phyloP scores from a whole-genome alignment of 495 filamentous ascomycete genomes.

The Hyaloscypha finlandica region DNA sequence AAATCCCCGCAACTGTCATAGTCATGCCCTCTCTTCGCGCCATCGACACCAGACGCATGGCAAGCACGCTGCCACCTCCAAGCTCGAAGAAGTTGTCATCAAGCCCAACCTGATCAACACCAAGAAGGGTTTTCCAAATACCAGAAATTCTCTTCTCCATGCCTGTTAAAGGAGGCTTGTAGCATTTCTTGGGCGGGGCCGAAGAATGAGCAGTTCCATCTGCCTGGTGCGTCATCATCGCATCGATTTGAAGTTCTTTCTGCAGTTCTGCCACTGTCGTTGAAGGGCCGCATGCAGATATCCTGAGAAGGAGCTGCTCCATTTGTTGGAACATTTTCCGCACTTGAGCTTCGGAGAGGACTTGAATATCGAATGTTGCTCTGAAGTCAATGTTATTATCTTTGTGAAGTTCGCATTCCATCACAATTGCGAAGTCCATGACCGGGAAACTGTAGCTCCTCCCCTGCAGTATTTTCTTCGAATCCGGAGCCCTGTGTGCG shows the following conservation, averaged over 20 bases:
- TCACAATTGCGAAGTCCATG: constrained; percentile 7
- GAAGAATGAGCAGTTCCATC: too few species aligned
- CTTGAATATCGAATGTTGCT: constrained; percentile 16
- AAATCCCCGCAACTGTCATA: neutral
- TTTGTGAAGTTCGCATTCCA: constrained; percentile 14
- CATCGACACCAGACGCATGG: neutral
- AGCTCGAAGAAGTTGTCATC: neutral
- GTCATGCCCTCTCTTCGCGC: neutral
- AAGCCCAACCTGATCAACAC: neutral
- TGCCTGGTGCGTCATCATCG: too few species aligned
- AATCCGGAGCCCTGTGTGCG: neutral
- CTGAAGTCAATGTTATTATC: constrained; percentile 6
- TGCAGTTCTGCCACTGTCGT: too few species aligned
- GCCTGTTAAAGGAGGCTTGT: too few species aligned
- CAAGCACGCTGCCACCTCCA: neutral
- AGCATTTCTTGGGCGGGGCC: too few species aligned
- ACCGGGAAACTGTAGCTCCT: neutral
- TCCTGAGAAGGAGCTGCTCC: neutral
- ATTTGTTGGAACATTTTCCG: constrained; percentile 11
- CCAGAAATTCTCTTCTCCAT: too few species aligned
- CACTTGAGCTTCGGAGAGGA: constrained; percentile 10
- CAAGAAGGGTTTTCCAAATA: neutral
- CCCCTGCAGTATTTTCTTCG: neutral
- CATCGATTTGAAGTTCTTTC: too few species aligned
- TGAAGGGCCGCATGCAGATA: too few species aligned